A percentile compares a stretch with the other conserved stretches of the same genome.
phyloP scores from a whole-genome alignment of 148 eudicot species.

The Persicaria tinctoria region DNA sequence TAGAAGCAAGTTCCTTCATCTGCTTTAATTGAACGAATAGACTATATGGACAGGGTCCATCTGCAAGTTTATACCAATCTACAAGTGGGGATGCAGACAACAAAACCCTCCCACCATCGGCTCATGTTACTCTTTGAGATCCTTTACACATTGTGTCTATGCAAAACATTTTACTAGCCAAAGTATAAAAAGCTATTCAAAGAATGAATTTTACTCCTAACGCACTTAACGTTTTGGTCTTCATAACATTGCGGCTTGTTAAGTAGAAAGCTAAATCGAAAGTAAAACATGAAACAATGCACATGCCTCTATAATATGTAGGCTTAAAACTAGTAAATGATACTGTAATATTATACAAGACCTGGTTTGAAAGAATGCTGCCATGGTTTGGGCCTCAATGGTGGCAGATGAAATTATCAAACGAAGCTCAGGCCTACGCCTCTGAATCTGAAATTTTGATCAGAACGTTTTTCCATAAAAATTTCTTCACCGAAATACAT shows the following conservation, averaged over 20 bases:
- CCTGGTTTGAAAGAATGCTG: constrained; percentile 73
- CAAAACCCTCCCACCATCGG: neutral
- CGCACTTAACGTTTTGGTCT: neutral
- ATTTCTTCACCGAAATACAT: constrained; percentile 5
- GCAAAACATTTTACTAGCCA: neutral
- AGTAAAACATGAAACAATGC: neutral
- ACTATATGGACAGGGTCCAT: too few relatives aligned
- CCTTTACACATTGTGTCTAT: neutral
- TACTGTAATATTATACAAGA: constrained; percentile 9
- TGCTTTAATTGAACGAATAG: too few relatives aligned
- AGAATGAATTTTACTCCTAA: neutral
- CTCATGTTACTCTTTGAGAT: neutral
- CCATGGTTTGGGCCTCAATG: constrained; percentile 93
- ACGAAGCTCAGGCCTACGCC: constrained; percentile 89
- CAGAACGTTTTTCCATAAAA: neutral
- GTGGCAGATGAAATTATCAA: constrained; percentile 92
- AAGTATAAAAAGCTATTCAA: neutral
- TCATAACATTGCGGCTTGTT: neutral
- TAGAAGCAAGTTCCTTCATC: too few relatives aligned
- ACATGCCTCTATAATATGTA: neutral
- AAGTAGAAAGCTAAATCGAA: neutral
- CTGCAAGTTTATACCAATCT: neutral
- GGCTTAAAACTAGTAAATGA: constrained; percentile 1
- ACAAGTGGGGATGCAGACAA: neutral
- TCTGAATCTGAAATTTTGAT: constrained; percentile 58